These are phyloP conservation scores for Diaporthe ampelina DNA, from an alignment of 2,329 filamentous ascomycete species.

Conservation along the genomic window DNA sequence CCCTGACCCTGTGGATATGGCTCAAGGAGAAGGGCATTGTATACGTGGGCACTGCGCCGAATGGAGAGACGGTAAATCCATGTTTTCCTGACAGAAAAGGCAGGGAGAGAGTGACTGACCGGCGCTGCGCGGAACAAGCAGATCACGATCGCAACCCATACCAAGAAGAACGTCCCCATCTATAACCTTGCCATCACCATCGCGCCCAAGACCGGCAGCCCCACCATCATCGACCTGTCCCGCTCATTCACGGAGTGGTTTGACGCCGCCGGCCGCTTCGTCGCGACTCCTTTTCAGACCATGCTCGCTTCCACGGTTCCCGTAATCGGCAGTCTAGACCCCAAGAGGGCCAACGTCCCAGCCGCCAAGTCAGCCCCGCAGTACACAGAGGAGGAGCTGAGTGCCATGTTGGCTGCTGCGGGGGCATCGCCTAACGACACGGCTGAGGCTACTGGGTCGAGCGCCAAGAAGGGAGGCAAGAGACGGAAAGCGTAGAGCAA, in stretches of 20 bases:
- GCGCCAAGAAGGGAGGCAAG: slow-evolving; percentile 60
- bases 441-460: slow-evolving; percentile 46
- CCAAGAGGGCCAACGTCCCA: slow-evolving; percentile 61
- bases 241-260: slow-evolving; percentile 83
- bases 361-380: slow-evolving; percentile 54
- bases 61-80: slow-evolving; percentile 73
- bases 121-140: slow-evolving; percentile 52
- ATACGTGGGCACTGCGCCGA: slow-evolving; percentile 79
- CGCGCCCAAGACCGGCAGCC: slow-evolving; percentile 52
- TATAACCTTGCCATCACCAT: slow-evolving; percentile 82
- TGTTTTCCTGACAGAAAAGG: not conserved
- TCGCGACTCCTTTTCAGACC: slow-evolving; percentile 82
- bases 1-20: slow-evolving; percentile 88
- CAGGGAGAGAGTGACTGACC: not conserved
- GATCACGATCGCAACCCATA: slow-evolving; percentile 80
- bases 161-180: slow-evolving; percentile 83
- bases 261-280: slow-evolving; percentile 78
- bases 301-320: slow-evolving; percentile 79
- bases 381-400: slow-evolving; percentile 61
- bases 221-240: slow-evolving; percentile 66
- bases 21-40: slow-evolving; percentile 84
- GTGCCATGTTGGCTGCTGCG: slow-evolving; percentile 60
- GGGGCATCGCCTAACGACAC: slow-evolving; percentile 48
- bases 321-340: slow-evolving; percentile 75
- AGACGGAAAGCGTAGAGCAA: slow-evolving; percentile 58